A percentile compares a stretch with the other conserved stretches of the same genome.
Conservation (phyloP, 352 stramenopile species). For the Pythium sukuiense region DNA sequence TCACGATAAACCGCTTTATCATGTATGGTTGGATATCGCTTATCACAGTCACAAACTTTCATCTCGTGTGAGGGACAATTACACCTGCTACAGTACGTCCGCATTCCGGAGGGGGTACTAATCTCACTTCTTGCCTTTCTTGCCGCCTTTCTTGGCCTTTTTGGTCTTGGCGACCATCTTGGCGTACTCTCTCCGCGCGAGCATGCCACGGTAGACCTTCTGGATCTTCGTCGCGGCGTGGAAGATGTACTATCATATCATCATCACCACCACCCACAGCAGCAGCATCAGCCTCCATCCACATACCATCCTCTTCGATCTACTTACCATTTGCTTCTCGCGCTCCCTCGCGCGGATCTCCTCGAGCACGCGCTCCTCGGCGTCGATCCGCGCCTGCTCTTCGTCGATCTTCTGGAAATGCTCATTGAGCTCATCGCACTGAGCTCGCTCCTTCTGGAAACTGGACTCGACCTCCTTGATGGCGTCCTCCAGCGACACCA, state of each 20-base stretch:
- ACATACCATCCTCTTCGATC: no score
- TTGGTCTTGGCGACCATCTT: conserved; percentile 86
- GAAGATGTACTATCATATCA: conserved; percentile 71
- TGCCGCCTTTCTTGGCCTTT: conserved; percentile 71
- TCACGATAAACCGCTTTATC: no score
- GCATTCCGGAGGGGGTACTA: background rate
- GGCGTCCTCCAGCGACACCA: conserved; percentile 59
- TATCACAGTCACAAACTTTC: background rate
- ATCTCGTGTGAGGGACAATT: conserved; percentile 1
- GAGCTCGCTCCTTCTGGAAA: conserved; percentile 47
- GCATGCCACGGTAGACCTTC: conserved; percentile 74
- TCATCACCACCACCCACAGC: no score
- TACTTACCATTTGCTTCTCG: conserved; percentile 73
- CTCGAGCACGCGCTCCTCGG: conserved; percentile 73
- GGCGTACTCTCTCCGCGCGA: conserved; percentile 61
- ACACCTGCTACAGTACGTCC: background rate
- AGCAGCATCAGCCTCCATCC: background rate
- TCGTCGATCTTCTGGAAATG: conserved; percentile 89
- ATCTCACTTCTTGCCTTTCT: conserved; percentile 42
- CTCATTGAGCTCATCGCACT: conserved; percentile 75
- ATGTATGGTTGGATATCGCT: background rate
- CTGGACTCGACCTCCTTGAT: conserved; percentile 44
- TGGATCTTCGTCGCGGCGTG: conserved; percentile 76
- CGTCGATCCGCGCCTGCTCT: conserved; percentile 82
- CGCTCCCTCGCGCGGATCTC: conserved; percentile 66